Conservation (phyloP, 148 eudicot species). For the Limonium bicolor region DNA sequence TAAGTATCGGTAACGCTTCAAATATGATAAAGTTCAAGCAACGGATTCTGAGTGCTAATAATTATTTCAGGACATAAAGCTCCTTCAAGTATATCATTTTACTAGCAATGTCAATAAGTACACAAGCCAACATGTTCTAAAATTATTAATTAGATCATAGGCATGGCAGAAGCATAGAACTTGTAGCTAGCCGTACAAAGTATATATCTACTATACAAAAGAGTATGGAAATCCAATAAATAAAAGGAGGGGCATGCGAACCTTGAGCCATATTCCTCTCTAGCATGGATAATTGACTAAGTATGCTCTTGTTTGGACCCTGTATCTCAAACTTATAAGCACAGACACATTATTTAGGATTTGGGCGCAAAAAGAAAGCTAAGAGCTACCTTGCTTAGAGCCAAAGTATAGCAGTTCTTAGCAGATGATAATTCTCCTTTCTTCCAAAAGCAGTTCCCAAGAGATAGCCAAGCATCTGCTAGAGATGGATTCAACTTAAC, state of each 20-base stretch:
- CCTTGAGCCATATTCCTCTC: slow-evolving; percentile 95
- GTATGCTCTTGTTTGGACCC: slow-evolving; percentile 77
- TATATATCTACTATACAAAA: too few relatives aligned
- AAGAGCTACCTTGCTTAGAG: slow-evolving; percentile 55
- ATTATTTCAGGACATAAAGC: too few relatives aligned
- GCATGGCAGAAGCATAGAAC: too few relatives aligned
- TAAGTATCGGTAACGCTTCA: too few relatives aligned
- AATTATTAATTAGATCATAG: too few relatives aligned
- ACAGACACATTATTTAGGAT: neutral
- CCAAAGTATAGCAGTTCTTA: slow-evolving; percentile 59
- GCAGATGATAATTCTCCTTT: slow-evolving; percentile 67
- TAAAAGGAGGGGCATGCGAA: slow-evolving; percentile 11
- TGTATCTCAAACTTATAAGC: slow-evolving; percentile 16
- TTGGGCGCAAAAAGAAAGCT: neutral
- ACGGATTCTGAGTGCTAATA: too few relatives aligned
- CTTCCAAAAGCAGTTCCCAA: slow-evolving; percentile 93
- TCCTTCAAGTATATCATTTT: too few relatives aligned
- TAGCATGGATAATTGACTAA: slow-evolving; percentile 86
- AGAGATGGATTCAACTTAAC: slow-evolving; percentile 90
- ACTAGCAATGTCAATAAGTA: too few relatives aligned
- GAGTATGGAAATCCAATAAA: too few relatives aligned
- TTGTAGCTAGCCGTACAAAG: too few relatives aligned
- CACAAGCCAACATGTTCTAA: too few relatives aligned
- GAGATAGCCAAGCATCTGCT: slow-evolving; percentile 82
- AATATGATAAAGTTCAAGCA: too few relatives aligned